These are phyloP conservation scores for Striga asiatica DNA, from an alignment of 257 asterid genomes.

Conservation along the genomic window DNA sequence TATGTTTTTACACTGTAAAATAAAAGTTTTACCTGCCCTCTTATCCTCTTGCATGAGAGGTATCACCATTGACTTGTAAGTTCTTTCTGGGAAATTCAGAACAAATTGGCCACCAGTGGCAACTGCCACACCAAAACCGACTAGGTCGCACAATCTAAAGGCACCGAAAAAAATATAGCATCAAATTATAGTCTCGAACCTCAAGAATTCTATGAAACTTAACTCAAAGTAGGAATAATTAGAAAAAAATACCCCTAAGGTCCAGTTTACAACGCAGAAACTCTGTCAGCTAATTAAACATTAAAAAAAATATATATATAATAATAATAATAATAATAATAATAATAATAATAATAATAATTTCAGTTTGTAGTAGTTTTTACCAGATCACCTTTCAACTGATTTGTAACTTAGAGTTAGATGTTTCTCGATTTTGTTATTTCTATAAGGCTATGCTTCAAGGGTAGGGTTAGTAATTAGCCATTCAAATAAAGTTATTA, in stretches of 20 bases:
- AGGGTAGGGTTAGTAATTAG: neutral
- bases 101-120: conserved; percentile 80
- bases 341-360: too few species aligned
- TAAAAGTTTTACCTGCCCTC: conserved; percentile 48
- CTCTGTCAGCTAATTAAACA: too few species aligned
- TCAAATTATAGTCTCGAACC: neutral
- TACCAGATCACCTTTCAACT: too few species aligned
- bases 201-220: neutral
- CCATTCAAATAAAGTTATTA: neutral
- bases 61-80: conserved; percentile 75
- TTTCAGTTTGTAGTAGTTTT: too few species aligned
- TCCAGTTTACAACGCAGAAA: neutral
- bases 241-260: neutral
- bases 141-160: conserved; percentile 72
- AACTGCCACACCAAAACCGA: conserved; percentile 82
- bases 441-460: neutral
- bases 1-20: neutral
- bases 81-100: conserved; percentile 68
- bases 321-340: too few species aligned
- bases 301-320: too few species aligned
- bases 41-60: conserved; percentile 90
- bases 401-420: too few species aligned
- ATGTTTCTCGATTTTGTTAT: too few species aligned
- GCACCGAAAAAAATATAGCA: conserved; percentile 3
- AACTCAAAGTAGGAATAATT: neutral